phyloP scores from a whole-genome alignment of 2,329 filamentous ascomycete species.

The Graphiopsis chlorocephala region DNA sequence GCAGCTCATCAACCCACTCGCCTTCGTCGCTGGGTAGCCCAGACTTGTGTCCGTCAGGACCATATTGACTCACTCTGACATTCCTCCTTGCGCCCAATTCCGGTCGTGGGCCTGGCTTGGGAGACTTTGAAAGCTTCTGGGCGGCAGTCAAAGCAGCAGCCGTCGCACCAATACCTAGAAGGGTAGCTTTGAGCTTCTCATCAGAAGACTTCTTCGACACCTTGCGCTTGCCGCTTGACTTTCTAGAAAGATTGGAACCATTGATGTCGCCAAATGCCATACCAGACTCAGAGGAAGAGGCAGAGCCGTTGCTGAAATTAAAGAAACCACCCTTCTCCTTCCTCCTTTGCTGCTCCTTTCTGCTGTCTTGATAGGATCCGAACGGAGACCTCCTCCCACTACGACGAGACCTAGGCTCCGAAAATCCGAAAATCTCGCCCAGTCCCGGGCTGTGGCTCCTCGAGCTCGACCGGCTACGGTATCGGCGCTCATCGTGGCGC shows the following conservation, averaged over 20 bases:
- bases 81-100: conserved; percentile 27
- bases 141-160: conserved; percentile 48
- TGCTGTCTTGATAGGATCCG: conserved; percentile 20
- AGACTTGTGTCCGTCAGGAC: conserved; percentile 1
- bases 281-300: conserved; percentile 45
- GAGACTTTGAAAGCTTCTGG: conserved; percentile 30
- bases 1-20: conserved; percentile 54
- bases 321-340: conserved; percentile 49
- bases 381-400: conserved; percentile 15
- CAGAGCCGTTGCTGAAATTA: conserved; percentile 46
- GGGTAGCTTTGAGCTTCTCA: conserved; percentile 46
- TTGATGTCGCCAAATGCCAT: conserved; percentile 44
- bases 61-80: conserved; percentile 10
- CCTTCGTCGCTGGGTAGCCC: conserved; percentile 45
- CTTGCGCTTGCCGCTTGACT: conserved; percentile 24
- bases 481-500: conserved; percentile 28
- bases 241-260: conserved; percentile 7
- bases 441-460: conserved; percentile 32
- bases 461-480: conserved; percentile 47
- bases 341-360: conserved; percentile 27
- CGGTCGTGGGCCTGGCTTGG: conserved; percentile 25
- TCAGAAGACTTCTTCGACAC: conserved; percentile 39
- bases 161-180: conserved; percentile 48
- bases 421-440: conserved; percentile 26
- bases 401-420: conserved; percentile 13